phyloP scores from a whole-genome alignment of 495 filamentous ascomycete species.

The Glonium stellatum region DNA sequence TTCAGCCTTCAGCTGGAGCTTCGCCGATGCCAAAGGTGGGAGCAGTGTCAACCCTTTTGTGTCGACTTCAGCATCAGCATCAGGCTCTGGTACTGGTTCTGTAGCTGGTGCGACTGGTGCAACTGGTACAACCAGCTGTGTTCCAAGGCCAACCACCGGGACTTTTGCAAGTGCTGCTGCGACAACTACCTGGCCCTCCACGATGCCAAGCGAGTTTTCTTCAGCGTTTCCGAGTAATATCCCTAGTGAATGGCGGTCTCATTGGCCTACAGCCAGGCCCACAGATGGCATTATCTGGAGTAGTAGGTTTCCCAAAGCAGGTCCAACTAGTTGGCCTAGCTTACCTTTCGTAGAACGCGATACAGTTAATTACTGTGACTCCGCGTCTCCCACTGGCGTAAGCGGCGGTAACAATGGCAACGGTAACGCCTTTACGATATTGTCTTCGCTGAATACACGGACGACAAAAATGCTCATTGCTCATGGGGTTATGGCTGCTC shows the following conservation, averaged over 20 bases:
- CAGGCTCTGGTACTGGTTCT: conserved; percentile 5
- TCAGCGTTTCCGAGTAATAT: not conserved
- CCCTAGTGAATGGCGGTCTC: not conserved
- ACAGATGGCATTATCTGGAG: not conserved
- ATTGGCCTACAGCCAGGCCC: conserved; percentile 5
- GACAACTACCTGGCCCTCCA: conserved; percentile 1
- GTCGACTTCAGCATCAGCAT: conserved; percentile 23
- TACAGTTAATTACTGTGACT: conserved; percentile 27
- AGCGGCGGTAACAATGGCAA: not conserved
- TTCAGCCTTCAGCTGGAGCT: conserved; percentile 49
- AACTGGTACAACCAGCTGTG: conserved; percentile 16
- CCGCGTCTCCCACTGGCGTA: not conserved
- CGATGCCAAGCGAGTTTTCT: not conserved
- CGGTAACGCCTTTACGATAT: not conserved
- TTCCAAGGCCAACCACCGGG: conserved; percentile 20
- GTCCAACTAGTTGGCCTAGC: not conserved
- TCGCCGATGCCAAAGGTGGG: conserved; percentile 48
- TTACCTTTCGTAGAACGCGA: conserved; percentile 19
- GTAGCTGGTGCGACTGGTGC: not conserved
- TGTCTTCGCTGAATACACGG: not conserved
- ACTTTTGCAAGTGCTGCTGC: conserved; percentile 3
- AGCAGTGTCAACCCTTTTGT: conserved; percentile 56
- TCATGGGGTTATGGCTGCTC: conserved; percentile 34
- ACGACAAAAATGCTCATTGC: conserved; percentile 30
- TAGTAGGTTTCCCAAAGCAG: conserved; percentile 5